Evolutionary conservation across 345 rosid species (phyloP).

Genomic region (Passiflora organensis): DNA sequence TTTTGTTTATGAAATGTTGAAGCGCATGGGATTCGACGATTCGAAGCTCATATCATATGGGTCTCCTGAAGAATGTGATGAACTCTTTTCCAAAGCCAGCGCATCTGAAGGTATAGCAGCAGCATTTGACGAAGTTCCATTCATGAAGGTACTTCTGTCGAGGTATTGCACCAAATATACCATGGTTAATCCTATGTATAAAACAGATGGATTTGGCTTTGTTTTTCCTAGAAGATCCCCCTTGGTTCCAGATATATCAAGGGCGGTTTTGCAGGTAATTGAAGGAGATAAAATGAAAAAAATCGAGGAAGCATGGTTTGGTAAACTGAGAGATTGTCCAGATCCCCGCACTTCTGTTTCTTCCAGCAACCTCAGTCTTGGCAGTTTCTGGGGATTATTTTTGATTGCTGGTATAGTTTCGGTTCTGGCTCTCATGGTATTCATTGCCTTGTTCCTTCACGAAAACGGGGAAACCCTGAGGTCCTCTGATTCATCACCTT

Average conservation of each 20-base stretch:
- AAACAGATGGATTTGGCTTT: slow-evolving; percentile 36
- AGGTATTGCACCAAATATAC: slow-evolving; percentile 18
- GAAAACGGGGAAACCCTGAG: neutral
- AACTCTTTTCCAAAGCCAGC: slow-evolving; percentile 22
- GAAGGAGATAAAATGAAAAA: slow-evolving; percentile 10
- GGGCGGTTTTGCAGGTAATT: slow-evolving; percentile 8
- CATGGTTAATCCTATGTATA: slow-evolving; percentile 16
- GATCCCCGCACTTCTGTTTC: neutral
- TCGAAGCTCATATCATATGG: slow-evolving; percentile 9
- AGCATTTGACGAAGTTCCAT: slow-evolving; percentile 34
- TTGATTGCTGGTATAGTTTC: slow-evolving; percentile 15
- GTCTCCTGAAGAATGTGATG: slow-evolving; percentile 17
- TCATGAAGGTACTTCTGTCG: slow-evolving; percentile 18
- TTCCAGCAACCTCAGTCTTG: neutral
- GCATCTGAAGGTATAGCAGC: slow-evolving; percentile 27
- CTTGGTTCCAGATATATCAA: slow-evolving; percentile 7
- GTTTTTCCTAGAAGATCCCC: slow-evolving; percentile 22
- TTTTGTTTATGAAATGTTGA: slow-evolving; percentile 30
- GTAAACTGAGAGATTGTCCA: neutral
- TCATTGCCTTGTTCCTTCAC: slow-evolving; percentile 1
- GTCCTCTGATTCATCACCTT: neutral
- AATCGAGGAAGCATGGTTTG: slow-evolving; percentile 5
- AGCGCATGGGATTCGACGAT: slow-evolving; percentile 13
- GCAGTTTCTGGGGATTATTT: slow-evolving; percentile 14
- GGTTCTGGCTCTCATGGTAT: neutral